These are phyloP conservation scores for Pulveroboletus sp. DNA, from an alignment of 768 basidiomycete genomes.

Conservation along the genomic window DNA sequence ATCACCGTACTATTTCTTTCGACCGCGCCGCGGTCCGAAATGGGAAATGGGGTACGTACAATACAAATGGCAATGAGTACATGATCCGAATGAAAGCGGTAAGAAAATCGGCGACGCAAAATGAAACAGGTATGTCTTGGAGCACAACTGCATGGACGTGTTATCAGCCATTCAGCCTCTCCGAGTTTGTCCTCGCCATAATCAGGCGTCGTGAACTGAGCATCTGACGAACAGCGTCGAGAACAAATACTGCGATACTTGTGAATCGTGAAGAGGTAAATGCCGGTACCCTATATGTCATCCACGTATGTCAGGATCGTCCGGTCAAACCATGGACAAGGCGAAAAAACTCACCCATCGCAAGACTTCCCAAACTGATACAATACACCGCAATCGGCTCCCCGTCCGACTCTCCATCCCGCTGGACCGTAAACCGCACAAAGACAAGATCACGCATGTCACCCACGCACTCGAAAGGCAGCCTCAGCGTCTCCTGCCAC, in stretches of 20 bases:
- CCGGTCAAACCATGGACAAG: neutral
- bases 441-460: constrained; percentile 83
- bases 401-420: constrained; percentile 56
- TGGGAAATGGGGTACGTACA: too few relatives aligned
- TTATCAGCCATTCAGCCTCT: too few relatives aligned
- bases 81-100: too few relatives aligned
- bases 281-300: constrained; percentile 70
- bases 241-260: constrained; percentile 85
- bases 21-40: too few relatives aligned
- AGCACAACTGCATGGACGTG: neutral
- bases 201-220: constrained; percentile 36
- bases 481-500: constrained; percentile 66
- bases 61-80: too few relatives aligned
- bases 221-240: constrained; percentile 87
- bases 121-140: neutral
- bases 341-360: constrained; percentile 51
- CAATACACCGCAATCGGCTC: constrained; percentile 73
- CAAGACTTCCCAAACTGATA: constrained; percentile 62
- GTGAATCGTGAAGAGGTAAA: constrained; percentile 82
- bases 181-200: neutral
- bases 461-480: constrained; percentile 75
- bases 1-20: too few relatives aligned
- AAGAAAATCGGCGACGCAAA: neutral
- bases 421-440: constrained; percentile 69
- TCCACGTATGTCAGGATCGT: neutral